Base-by-base conservation (phyloP, 345 rosid genomes). In the Eutrema japonicum region DNA sequence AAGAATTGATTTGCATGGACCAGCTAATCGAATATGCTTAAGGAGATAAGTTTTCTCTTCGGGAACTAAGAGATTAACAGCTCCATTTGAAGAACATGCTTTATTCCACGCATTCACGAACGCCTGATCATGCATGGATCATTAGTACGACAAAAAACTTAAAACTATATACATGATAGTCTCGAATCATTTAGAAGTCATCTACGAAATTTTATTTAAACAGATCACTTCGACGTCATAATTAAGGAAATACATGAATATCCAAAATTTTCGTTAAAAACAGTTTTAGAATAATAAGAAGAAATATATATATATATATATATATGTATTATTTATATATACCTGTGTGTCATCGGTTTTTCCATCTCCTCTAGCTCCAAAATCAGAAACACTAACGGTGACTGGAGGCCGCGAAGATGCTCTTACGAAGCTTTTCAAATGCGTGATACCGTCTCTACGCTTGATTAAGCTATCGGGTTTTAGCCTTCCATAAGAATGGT, bases 101-200 rank as follows among this genome's bases (percentile, higher is more conserved):
- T 68, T 82, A 18, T 87, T 71, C 98, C 98, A 93, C 1, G 92
- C 97, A 77, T 80, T 75, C 72, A 73, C n/a, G 66, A 93, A 87
- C 48, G 89, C 91, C 97, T 89, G 80, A 37, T 30, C 62, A 72
- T 65, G 64, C 51, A 71, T 76, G 60, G 60, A 64, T 49, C 33
- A 40, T 77, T 77, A 77, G 45, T 29, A 58, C n/a, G n/a, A n/a
- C 13, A 29, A 48, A 64, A 3, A 54, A 55, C 50, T 30, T 37
- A 48, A 30, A 70, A 22, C 26, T 22, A 22, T 22, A 18, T 60
- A 41, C 65, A 43, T 41, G 26, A 7, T 0, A 18, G 5, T 30
- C 29, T 30, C 67, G 30, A 63, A 43, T 5, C n/a, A n/a, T 45
- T 42, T 7, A 18, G 3, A 67, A 29, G 14, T 54, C 45, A 35